These are phyloP conservation scores for Daldinia childiae DNA, from an alignment of 495 filamentous ascomycete species.

Conservation along the genomic window DNA sequence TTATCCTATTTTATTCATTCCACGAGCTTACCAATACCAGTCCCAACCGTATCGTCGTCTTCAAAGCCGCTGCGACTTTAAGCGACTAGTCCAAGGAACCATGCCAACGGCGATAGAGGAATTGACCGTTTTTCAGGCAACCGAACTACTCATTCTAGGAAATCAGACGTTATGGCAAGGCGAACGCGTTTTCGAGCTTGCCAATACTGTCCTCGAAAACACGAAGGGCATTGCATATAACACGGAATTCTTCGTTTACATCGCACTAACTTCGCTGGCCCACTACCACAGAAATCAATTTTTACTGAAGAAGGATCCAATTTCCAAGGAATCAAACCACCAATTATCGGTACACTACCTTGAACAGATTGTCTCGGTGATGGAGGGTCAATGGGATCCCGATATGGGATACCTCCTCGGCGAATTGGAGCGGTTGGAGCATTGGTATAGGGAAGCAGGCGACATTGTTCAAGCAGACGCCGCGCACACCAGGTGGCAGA, in stretches of 20 bases:
- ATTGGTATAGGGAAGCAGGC: conserved; percentile 45
- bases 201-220: conserved; percentile 43
- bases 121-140: conserved; percentile 41
- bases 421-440: conserved; percentile 43
- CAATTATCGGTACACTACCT: conserved; percentile 42
- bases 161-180: conserved; percentile 41
- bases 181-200: conserved; percentile 42
- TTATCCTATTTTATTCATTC: conserved; percentile 45
- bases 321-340: conserved; percentile 28
- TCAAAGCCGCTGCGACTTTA: conserved; percentile 43
- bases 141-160: conserved; percentile 43
- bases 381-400: conserved; percentile 45
- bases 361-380: conserved; percentile 37
- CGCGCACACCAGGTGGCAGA: conserved; percentile 35
- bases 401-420: conserved; percentile 47
- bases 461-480: conserved; percentile 34
- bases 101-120: conserved; percentile 45
- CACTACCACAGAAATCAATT: conserved; percentile 44
- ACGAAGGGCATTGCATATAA: conserved; percentile 45
- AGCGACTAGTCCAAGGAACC: conserved; percentile 33
- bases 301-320: conserved; percentile 18
- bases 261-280: conserved; percentile 42
- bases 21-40: conserved; percentile 45
- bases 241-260: conserved; percentile 44
- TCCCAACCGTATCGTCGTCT: conserved; percentile 41